Percentiles rank a stretch among this genome's conserved stretches.
These are phyloP conservation scores for Cucumis hystrix DNA, from an alignment of 306 rosid species.

Conservation along the genomic window DNA sequence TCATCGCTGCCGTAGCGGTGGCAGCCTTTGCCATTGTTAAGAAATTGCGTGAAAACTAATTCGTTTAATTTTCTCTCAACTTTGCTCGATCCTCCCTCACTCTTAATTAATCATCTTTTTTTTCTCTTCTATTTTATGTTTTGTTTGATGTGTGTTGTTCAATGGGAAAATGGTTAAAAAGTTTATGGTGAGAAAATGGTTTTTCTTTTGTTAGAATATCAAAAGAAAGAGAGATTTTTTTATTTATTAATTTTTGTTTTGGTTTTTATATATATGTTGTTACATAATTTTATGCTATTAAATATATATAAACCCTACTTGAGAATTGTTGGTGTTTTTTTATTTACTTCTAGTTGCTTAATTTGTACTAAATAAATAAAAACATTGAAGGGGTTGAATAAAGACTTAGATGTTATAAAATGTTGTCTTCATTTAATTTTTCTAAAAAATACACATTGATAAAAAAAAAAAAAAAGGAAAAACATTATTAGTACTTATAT, in stretches of 20 bases:
- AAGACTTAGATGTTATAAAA: too few relatives aligned
- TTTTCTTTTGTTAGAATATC: background rate
- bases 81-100: background rate
- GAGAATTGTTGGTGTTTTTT: too few relatives aligned
- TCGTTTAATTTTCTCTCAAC: background rate
- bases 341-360: too few relatives aligned
- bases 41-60: constrained; percentile 28
- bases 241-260: background rate
- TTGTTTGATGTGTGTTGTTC: background rate
- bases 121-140: too few relatives aligned
- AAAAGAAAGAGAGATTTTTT: background rate
- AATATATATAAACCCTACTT: background rate
- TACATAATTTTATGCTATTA: background rate
- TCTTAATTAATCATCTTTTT: background rate
- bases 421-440: too few relatives aligned
- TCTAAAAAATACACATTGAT: too few relatives aligned
- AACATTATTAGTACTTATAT: too few relatives aligned
- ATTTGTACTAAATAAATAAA: too few relatives aligned
- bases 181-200: background rate
- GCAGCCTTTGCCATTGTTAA: constrained; percentile 40
- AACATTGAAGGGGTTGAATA: too few relatives aligned
- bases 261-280: background rate
- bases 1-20: constrained; percentile 43
- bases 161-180: background rate
- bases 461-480: too few relatives aligned